Conservation (phyloP, 345 rosid species). For the Populus ilicifolia region DNA sequence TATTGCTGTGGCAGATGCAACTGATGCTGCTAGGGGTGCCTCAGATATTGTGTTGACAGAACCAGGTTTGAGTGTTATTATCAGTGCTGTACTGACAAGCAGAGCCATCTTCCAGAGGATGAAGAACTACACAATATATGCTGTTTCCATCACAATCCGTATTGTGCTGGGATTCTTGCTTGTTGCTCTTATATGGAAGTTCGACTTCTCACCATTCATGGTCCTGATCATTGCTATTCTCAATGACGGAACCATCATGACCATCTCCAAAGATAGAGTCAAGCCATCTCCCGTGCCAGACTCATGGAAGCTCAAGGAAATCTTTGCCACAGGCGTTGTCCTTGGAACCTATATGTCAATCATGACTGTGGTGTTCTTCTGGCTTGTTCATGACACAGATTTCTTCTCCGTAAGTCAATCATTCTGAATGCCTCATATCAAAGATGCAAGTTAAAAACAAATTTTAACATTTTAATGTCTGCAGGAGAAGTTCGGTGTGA, state of each 20-base stretch:
- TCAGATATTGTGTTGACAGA: constrained; percentile 73
- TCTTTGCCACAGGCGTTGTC: constrained; percentile 79
- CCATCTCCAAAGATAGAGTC: constrained; percentile 86
- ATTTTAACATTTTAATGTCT: background rate
- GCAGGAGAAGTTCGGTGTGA: constrained; percentile 67
- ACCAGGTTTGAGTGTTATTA: constrained; percentile 89
- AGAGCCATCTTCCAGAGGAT: constrained; percentile 90
- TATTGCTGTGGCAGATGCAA: constrained; percentile 89
- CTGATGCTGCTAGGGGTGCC: constrained; percentile 88
- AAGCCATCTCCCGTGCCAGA: constrained; percentile 95
- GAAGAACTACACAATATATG: constrained; percentile 97
- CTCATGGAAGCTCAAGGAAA: constrained; percentile 91
- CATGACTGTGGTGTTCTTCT: constrained; percentile 83
- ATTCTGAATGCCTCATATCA: background rate
- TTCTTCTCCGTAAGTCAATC: constrained; percentile 59
- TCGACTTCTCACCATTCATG: constrained; percentile 93
- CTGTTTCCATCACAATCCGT: constrained; percentile 95
- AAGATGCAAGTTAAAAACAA: background rate
- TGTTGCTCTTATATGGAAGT: constrained; percentile 81
- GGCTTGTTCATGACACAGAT: constrained; percentile 55
- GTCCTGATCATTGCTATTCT: constrained; percentile 89
- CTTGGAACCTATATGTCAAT: constrained; percentile 83
- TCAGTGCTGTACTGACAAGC: constrained; percentile 82
- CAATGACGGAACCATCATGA: constrained; percentile 95
- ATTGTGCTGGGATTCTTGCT: constrained; percentile 90